These are phyloP conservation scores for Hygrophila difformis DNA, from an alignment of 257 asterid genomes.

Conservation along the genomic window DNA sequence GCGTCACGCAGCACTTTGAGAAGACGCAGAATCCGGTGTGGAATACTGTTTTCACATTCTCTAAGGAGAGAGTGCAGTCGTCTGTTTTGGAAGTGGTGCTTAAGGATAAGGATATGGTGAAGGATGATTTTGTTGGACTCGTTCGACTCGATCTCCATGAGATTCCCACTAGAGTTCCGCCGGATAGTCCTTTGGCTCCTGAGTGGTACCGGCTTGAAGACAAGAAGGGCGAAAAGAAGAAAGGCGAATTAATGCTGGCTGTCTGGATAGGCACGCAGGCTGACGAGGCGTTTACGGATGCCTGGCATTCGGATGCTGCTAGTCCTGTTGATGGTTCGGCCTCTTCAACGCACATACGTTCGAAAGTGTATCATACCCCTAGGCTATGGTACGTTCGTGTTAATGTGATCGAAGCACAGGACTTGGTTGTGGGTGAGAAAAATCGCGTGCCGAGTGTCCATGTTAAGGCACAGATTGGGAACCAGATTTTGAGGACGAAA, in stretches of 20 bases:
- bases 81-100: constrained; percentile 56
- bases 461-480: constrained; percentile 72
- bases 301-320: constrained; percentile 81
- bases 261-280: constrained; percentile 98
- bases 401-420: constrained; percentile 82
- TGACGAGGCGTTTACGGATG: constrained; percentile 93
- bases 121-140: constrained; percentile 70
- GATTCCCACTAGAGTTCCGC: constrained; percentile 79
- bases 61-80: constrained; percentile 70
- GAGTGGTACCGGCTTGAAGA: constrained; percentile 79
- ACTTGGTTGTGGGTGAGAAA: constrained; percentile 49
- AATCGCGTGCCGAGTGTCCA: constrained; percentile 47
- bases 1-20: constrained; percentile 69
- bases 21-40: constrained; percentile 70
- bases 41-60: constrained; percentile 75
- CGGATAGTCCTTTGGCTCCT: constrained; percentile 97
- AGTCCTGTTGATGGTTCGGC: constrained; percentile 33
- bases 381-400: constrained; percentile 82
- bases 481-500: constrained; percentile 58
- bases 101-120: constrained; percentile 65
- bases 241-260: constrained; percentile 82
- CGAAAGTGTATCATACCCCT: constrained; percentile 84
- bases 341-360: constrained; percentile 50
- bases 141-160: constrained; percentile 59
- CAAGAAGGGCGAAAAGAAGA: constrained; percentile 55